Evolutionary conservation across 2,329 filamentous ascomycete genomes (phyloP).

Genomic region (Colletotrichum graminicola): DNA sequence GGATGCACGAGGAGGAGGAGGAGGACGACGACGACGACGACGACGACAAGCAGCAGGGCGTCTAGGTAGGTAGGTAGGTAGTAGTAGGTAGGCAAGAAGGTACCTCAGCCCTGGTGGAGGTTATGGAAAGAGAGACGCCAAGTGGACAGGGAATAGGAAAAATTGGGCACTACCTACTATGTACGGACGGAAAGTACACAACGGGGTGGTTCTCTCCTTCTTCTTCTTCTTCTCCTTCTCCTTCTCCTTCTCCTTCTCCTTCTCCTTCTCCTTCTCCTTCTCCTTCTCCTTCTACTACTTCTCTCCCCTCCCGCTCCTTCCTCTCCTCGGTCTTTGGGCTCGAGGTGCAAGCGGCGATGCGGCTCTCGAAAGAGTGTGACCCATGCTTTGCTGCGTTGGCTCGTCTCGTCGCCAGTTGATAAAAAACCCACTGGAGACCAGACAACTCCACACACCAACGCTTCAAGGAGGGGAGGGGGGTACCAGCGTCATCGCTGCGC

Average conservation of each 20-base stretch:
- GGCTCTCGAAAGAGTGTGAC: slow-evolving; percentile 73
- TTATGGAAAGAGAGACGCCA: slow-evolving; percentile 10
- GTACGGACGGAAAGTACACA: slow-evolving; percentile 16
- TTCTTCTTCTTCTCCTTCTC: not conserved
- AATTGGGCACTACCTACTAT: slow-evolving; percentile 21
- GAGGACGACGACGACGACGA: too few species aligned
- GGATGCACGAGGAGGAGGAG: slow-evolving; percentile 44
- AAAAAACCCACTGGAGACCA: slow-evolving; percentile 71
- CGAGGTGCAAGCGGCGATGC: slow-evolving; percentile 73
- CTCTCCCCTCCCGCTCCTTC: not conserved
- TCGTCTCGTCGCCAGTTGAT: slow-evolving; percentile 86
- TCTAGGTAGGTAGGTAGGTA: not conserved
- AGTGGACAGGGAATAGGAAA: slow-evolving; percentile 22
- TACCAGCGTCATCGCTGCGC: slow-evolving; percentile 53
- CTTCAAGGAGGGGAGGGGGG: slow-evolving; percentile 54
- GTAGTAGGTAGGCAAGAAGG: too few species aligned
- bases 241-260: not conserved
- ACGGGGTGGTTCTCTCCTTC: slow-evolving; percentile 27
- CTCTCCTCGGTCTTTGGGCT: slow-evolving; percentile 39
- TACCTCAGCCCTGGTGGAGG: slow-evolving; percentile 4
- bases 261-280: not conserved
- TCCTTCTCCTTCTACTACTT: too few species aligned
- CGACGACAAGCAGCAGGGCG: slow-evolving; percentile 20
- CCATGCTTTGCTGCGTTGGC: slow-evolving; percentile 92
- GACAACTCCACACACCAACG: slow-evolving; percentile 73